phyloP scores from a whole-genome alignment of 1,284 basidiomycete genomes.

The Bondarzewia mesenterica region DNA sequence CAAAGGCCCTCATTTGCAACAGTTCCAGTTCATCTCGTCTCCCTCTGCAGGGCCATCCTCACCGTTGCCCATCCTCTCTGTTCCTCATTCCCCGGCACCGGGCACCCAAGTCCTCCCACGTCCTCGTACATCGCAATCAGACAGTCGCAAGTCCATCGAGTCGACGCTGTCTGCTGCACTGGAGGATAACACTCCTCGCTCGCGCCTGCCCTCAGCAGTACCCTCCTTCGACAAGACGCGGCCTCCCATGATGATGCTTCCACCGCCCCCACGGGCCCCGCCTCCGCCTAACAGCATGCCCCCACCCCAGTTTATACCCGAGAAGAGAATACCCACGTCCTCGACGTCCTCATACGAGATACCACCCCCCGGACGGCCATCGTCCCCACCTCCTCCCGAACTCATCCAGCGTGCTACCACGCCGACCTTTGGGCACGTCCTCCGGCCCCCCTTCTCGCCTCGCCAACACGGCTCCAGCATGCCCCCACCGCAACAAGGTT shows the following conservation, averaged over 20 bases:
- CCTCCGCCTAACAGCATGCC: conserved; percentile 68
- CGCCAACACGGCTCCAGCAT: conserved; percentile 61
- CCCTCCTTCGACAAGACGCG: conserved; percentile 62
- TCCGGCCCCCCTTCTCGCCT: conserved; percentile 41
- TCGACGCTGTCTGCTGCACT: conserved; percentile 48
- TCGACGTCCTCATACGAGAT: conserved; percentile 42
- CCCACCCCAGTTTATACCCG: conserved; percentile 71
- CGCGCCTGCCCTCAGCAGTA: conserved; percentile 35
- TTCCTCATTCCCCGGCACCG: conserved; percentile 33
- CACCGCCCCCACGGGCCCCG: conserved; percentile 75
- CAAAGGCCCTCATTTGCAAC: conserved; percentile 31
- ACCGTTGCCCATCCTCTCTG: conserved; percentile 19
- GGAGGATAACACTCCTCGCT: conserved; percentile 36
- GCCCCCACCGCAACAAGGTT: conserved; percentile 52
- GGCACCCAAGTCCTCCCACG: conserved; percentile 35
- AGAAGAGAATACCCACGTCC: conserved; percentile 48
- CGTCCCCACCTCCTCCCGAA: conserved; percentile 83
- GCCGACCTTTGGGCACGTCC: conserved; percentile 58
- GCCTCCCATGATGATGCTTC: conserved; percentile 79
- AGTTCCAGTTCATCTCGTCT: conserved; percentile 69
- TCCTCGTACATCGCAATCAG: conserved; percentile 31
- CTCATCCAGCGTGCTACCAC: conserved; percentile 83
- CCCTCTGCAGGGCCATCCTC: conserved; percentile 29
- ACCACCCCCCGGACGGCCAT: conserved; percentile 69
- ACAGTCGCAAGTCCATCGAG: conserved; percentile 47